Percentiles rank a stretch among this genome's conserved stretches.
Evolutionary conservation across 106 monocot genomes (phyloP).

Genomic region (Ottelia alismoides): DNA sequence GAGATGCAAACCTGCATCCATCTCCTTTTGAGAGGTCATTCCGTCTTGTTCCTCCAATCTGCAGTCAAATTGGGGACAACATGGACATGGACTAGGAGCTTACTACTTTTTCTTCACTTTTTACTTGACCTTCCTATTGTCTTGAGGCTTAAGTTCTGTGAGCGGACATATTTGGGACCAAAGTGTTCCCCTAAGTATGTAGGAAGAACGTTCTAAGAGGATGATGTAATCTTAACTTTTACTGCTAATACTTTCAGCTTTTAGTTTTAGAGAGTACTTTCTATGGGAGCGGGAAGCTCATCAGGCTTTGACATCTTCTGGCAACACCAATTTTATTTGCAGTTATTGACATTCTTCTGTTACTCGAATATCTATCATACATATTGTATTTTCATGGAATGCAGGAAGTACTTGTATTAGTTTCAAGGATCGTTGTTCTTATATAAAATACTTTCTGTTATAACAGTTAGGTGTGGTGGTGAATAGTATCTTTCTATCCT

Average conservation of each 20-base stretch:
- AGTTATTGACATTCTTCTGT: background rate
- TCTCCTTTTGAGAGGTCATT: slow-evolving; percentile 96
- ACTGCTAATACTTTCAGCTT: background rate
- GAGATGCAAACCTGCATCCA: slow-evolving; percentile 61
- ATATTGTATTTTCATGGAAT: no score
- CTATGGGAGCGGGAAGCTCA: background rate
- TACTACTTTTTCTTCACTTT: background rate
- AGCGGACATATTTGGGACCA: background rate
- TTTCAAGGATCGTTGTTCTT: no score
- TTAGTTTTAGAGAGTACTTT: background rate
- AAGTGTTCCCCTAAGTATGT: background rate
- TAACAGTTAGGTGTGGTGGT: no score
- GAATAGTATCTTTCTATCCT: background rate
- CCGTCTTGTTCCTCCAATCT: slow-evolving; percentile 58
- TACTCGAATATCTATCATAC: background rate
- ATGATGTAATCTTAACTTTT: background rate
- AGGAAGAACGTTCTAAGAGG: background rate
- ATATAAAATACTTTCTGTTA: no score
- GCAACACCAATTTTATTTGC: background rate
- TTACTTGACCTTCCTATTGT: background rate
- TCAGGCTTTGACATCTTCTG: background rate
- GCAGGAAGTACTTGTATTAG: no score
- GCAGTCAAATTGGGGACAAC: slow-evolving; percentile 90
- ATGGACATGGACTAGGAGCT: slow-evolving; percentile 85
- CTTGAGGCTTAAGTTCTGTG: background rate